Conservation (phyloP, 2,329 filamentous ascomycete species). For the Arthroderma sp. region DNA sequence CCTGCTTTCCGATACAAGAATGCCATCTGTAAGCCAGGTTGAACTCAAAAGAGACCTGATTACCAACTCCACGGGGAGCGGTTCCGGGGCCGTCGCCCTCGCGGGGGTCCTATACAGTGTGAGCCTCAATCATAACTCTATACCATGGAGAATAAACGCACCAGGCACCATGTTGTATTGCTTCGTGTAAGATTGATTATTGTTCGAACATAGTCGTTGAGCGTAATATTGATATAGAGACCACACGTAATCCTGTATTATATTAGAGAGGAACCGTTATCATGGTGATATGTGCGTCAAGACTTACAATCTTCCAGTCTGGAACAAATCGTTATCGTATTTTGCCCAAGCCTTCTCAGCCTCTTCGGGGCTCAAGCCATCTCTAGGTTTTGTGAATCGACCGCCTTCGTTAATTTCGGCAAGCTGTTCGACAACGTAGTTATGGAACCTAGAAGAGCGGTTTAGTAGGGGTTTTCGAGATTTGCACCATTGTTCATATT, state of each 20-base stretch:
- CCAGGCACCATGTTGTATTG: constrained; percentile 31
- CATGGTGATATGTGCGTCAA: not conserved
- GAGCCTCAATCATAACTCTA: not conserved
- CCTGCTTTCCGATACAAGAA: constrained; percentile 53
- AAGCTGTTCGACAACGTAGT: constrained; percentile 26
- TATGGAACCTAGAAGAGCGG: constrained; percentile 19
- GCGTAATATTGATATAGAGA: constrained; percentile 22
- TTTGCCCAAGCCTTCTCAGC: constrained; percentile 24
- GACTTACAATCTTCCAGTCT: constrained; percentile 21
- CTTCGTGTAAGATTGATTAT: constrained; percentile 25
- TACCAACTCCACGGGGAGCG: constrained; percentile 33
- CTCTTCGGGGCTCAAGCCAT: constrained; percentile 11
- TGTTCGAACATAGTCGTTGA: constrained; percentile 24
- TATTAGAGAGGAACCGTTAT: constrained; percentile 1
- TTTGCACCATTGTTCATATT: constrained; percentile 13
- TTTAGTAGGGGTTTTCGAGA: constrained; percentile 46
- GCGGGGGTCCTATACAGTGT: constrained; percentile 21
- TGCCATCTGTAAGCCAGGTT: constrained; percentile 44
- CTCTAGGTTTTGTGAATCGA: constrained; percentile 18
- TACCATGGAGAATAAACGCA: constrained; percentile 1
- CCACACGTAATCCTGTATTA: constrained; percentile 17
- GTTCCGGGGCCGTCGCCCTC: constrained; percentile 12
- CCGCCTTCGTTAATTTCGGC: constrained; percentile 32
- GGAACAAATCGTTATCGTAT: constrained; percentile 24
- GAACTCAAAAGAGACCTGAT: constrained; percentile 41